Percentiles rank a stretch among this genome's conserved stretches.
These are phyloP conservation scores for Tuber umbilicatum DNA, from an alignment of 495 filamentous ascomycete genomes.

Conservation along the genomic window DNA sequence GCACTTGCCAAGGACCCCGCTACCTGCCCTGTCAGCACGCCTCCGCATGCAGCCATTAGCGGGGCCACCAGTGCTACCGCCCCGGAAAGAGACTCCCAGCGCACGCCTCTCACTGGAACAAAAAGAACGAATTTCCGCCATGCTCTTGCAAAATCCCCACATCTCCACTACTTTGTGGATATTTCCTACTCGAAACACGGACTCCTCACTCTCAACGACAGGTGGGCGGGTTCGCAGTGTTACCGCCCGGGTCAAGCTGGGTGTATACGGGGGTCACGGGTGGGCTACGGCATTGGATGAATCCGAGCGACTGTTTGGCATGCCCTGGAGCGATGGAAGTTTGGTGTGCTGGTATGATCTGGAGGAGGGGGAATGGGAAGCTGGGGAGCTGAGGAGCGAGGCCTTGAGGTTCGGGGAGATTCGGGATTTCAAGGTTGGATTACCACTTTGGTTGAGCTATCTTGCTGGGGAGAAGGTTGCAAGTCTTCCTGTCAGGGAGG, in stretches of 20 bases:
- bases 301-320: slow-evolving; percentile 71
- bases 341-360: slow-evolving; percentile 63
- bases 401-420: slow-evolving; percentile 59
- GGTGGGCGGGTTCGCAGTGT: slow-evolving; percentile 82
- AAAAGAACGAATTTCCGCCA: background rate
- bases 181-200: slow-evolving; percentile 74
- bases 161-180: slow-evolving; percentile 55
- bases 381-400: slow-evolving; percentile 43
- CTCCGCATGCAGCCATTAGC: slow-evolving; percentile 45
- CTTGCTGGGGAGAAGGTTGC: slow-evolving; percentile 79
- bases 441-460: slow-evolving; percentile 83
- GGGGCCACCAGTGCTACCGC: slow-evolving; percentile 43
- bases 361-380: slow-evolving; percentile 43
- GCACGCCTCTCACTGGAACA: background rate
- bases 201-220: slow-evolving; percentile 83
- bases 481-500: slow-evolving; percentile 71
- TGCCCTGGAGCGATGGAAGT: slow-evolving; percentile 58
- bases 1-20: slow-evolving; percentile 80
- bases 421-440: slow-evolving; percentile 68
- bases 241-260: slow-evolving; percentile 57
- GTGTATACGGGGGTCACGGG: slow-evolving; percentile 52
- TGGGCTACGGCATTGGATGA: slow-evolving; percentile 66
- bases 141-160: background rate
- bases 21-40: slow-evolving; percentile 53
- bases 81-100: background rate